Percentiles rank a stretch among this genome's conserved stretches.
These are phyloP conservation scores for Vitis labrusca DNA, from an alignment of 164 flowering plant species.

Conservation along the genomic window DNA sequence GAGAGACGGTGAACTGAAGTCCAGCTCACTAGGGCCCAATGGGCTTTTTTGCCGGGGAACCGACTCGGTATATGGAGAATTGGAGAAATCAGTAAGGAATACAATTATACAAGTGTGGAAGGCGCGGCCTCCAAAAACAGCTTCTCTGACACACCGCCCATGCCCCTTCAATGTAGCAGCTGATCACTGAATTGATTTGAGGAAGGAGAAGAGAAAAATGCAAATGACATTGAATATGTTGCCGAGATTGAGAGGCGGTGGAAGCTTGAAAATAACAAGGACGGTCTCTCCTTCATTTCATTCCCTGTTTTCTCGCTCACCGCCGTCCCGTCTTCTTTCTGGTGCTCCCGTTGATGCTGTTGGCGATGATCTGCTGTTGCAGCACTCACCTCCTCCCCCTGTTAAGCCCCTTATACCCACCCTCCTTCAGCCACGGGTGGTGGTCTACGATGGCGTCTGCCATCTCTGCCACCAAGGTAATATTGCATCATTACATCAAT, in stretches of 20 bases:
- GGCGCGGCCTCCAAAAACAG: no score
- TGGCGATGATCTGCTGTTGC: slow-evolving; percentile 21
- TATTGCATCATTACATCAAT: not conserved
- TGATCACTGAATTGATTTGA: no score
- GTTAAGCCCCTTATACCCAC: slow-evolving; percentile 29
- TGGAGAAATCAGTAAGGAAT: no score
- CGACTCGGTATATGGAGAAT: no score
- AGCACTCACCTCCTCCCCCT: slow-evolving; percentile 10
- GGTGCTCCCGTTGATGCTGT: slow-evolving; percentile 16
- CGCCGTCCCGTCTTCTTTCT: slow-evolving; percentile 10
- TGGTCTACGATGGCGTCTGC: slow-evolving; percentile 89
- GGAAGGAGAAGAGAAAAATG: not conserved
- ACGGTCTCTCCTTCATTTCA: not conserved
- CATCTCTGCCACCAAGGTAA: slow-evolving; percentile 85
- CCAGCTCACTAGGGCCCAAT: no score
- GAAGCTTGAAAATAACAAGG: not conserved
- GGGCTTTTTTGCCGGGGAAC: no score
- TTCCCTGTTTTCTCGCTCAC: slow-evolving; percentile 5
- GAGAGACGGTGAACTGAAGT: no score
- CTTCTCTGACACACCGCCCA: no score
- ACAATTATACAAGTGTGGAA: no score
- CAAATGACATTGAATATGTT: not conserved
- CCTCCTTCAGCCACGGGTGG: slow-evolving; percentile 77
- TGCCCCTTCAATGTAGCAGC: no score
- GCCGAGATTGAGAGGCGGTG: not conserved